Evolutionary conservation across 164 flowering plant genomes (phyloP).

Genomic region (Tetrastigma voinierianum): DNA sequence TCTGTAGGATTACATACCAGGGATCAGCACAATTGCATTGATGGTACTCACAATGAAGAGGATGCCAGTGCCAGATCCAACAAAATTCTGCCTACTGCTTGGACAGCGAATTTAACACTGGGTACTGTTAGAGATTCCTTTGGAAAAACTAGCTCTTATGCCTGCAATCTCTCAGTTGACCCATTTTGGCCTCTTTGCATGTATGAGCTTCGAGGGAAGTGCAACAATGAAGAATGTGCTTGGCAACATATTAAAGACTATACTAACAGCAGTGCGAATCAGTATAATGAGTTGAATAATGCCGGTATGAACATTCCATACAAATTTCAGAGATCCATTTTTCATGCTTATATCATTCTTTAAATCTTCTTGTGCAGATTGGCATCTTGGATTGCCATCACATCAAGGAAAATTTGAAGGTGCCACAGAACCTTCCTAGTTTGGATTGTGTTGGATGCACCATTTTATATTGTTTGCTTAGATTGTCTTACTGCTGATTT

Average conservation of each 20-base stretch:
- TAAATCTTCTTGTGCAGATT: conserved; percentile 33
- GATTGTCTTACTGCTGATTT: conserved; percentile 46
- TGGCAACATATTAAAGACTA: conserved; percentile 76
- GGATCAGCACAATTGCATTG: conserved; percentile 4
- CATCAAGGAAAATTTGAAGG: conserved; percentile 12
- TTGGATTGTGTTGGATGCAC: conserved; percentile 28
- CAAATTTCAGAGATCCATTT: background rate
- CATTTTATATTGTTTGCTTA: conserved; percentile 53
- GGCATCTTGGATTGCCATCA: conserved; percentile 18
- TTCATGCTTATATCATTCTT: conserved; percentile 4
- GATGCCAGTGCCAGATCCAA: conserved; percentile 11
- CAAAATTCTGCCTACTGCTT: conserved; percentile 9
- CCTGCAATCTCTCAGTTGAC: conserved; percentile 43
- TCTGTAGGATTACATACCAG: conserved; percentile 3
- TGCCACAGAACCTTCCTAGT: conserved; percentile 16
- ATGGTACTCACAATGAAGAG: conserved; percentile 14
- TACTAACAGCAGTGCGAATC: conserved; percentile 19
- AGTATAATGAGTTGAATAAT: conserved; percentile 20
- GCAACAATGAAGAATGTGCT: conserved; percentile 79
- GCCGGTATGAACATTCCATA: conserved; percentile 34
- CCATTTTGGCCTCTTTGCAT: conserved; percentile 91
- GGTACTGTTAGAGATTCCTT: conserved; percentile 14
- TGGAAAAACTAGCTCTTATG: conserved; percentile 37
- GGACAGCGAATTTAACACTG: conserved; percentile 6
- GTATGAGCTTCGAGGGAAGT: conserved; percentile 93